phyloP scores from a whole-genome alignment of 768 basidiomycete genomes.

The Pisolithus tinctorius region DNA sequence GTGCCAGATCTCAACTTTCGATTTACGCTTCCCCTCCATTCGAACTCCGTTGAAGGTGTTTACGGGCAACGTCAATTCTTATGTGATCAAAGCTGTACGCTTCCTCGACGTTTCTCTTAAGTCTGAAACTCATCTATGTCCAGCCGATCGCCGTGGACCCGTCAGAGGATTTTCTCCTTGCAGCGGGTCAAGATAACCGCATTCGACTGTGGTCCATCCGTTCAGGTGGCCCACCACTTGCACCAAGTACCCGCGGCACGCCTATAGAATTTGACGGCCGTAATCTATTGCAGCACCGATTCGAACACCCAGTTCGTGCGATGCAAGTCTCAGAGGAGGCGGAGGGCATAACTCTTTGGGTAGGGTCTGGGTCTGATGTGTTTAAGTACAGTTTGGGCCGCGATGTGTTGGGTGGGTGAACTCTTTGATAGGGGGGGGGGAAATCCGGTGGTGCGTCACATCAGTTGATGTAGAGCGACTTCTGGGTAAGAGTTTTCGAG shows the following conservation, averaged over 20 bases:
- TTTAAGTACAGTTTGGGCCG: slow-evolving; percentile 47
- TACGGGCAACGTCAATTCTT: slow-evolving; percentile 52
- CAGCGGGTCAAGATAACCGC: slow-evolving; percentile 58
- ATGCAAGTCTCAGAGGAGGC: slow-evolving; percentile 44
- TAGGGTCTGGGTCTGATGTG: slow-evolving; percentile 38
- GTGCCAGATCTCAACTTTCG: slow-evolving; percentile 50
- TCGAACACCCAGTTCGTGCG: slow-evolving; percentile 36
- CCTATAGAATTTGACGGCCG: slow-evolving; percentile 12
- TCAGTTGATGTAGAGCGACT: not conserved
- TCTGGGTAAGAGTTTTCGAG: not conserved
- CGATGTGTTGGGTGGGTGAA: slow-evolving; percentile 5
- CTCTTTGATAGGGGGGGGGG: not conserved
- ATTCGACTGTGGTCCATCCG: slow-evolving; percentile 66
- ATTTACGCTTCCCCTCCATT: slow-evolving; percentile 49
- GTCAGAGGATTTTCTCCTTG: slow-evolving; percentile 52
- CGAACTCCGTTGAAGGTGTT: slow-evolving; percentile 41
- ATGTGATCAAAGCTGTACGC: slow-evolving; percentile 46
- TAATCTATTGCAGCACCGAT: slow-evolving; percentile 21
- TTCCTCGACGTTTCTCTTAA: not conserved
- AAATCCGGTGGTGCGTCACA: not conserved
- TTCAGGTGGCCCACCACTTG: slow-evolving; percentile 35
- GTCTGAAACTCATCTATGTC: slow-evolving; percentile 2
- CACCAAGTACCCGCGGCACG: slow-evolving; percentile 5
- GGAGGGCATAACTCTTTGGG: slow-evolving; percentile 45
- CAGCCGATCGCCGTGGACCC: slow-evolving; percentile 63